These are phyloP conservation scores for Populus euphratica DNA, from an alignment of 345 rosid species.

Conservation along the genomic window DNA sequence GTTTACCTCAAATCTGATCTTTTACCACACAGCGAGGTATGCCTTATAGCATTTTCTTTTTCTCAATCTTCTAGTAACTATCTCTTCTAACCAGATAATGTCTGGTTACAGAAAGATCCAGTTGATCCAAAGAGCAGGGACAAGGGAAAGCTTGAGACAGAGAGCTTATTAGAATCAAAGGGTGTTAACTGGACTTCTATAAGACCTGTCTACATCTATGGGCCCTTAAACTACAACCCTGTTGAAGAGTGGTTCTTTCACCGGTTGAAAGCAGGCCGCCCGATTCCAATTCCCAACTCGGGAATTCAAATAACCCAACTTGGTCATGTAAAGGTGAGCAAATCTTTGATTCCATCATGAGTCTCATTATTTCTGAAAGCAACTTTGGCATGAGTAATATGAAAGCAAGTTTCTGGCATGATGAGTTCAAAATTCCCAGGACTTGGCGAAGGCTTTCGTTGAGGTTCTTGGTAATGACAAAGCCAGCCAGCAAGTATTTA, in stretches of 20 bases:
- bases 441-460: conserved; percentile 76
- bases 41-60: background rate
- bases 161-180: conserved; percentile 55
- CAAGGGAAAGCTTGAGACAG: conserved; percentile 93
- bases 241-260: conserved; percentile 99
- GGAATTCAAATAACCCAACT: conserved; percentile 82
- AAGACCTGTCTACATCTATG: conserved; percentile 92
- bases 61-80: background rate
- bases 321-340: conserved; percentile 89
- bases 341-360: conserved; percentile 8
- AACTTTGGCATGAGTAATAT: background rate
- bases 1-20: conserved; percentile 86
- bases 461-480: conserved; percentile 79
- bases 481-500: conserved; percentile 80
- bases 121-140: conserved; percentile 98
- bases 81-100: background rate
- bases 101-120: conserved; percentile 55
- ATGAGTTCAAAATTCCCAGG: conserved; percentile 42
- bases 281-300: conserved; percentile 85
- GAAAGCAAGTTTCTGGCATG: conserved; percentile 9
- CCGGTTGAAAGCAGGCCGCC: conserved; percentile 88
- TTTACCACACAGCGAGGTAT: conserved; percentile 82
- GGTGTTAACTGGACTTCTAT: conserved; percentile 91
- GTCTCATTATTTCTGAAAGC: background rate
- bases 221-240: conserved; percentile 95